Base-by-base conservation (phyloP, 805 yeast genomes). In the Hanseniaspora valbyensis region DNA sequence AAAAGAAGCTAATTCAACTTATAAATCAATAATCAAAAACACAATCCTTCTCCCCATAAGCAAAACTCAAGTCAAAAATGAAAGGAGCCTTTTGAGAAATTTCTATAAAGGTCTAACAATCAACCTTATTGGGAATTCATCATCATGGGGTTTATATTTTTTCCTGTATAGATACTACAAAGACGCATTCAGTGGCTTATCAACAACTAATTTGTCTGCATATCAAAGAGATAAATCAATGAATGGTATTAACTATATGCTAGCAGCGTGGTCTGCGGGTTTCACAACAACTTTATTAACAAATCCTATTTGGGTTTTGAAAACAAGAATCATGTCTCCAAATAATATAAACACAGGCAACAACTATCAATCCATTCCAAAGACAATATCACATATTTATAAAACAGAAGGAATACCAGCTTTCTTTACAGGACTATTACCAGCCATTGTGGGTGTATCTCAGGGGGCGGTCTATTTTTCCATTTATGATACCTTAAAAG, bases 241-340 rank as follows among this genome's bases (percentile, higher is more conserved):
- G 41, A 62, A 65, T 21, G 66, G 78, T 7, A 62, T 66, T 50
- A 70, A 73, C 54, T 77, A 78, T 62, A 58, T 81, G 26, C 49
- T 66, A 3, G 66, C 81, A 43, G 83, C 88, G 2, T 73, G 78
- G 43, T 55, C 72, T 1, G 88, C 96, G 0, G 98, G 98, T 0
- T 59, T 79, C 37, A 59, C 79, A 4, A 86, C 96, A 0, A 75
- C 94, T 0, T 50, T 86, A 0, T 38, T 84, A 14, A 89, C 98
- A 0, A 92, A 88, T 61, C 98, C 98, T 0, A 75, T 90, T 10
- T 90, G 98, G 98, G 95, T 92, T 1, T 63, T 92, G 18, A 92
- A 92, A 64, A 92, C 98, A 0, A 72, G 97, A 54, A 81, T 90
- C 56, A 71, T 89, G 58, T 78, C 88, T 18, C 75, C 63, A 13